Evolutionary conservation across 2,329 filamentous ascomycete genomes (phyloP).

Genomic region (Alternaria sp.): DNA sequence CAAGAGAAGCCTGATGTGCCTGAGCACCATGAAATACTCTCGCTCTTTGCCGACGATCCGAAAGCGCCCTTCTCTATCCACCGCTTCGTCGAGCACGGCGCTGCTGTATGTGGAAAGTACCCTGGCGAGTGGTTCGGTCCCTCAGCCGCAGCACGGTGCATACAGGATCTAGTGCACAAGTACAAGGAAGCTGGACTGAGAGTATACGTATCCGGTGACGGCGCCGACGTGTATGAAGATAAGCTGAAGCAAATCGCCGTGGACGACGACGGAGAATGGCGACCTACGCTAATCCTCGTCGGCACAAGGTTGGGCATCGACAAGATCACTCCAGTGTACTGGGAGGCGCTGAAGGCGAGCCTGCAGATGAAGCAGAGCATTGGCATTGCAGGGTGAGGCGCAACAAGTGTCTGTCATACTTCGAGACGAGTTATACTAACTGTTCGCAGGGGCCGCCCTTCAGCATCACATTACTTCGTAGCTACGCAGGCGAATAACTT

Average conservation of each 20-base stretch:
- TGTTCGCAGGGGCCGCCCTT: constrained; percentile 76
- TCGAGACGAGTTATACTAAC: constrained; percentile 12
- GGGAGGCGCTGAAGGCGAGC: constrained; percentile 85
- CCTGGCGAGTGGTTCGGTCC: constrained; percentile 99
- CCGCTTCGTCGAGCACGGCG: constrained; percentile 88
- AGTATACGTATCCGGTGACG: constrained; percentile 89
- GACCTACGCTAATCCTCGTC: constrained; percentile 86
- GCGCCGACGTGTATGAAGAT: constrained; percentile 92
- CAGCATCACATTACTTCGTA: constrained; percentile 82
- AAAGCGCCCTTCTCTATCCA: constrained; percentile 92
- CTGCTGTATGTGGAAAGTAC: constrained; percentile 86
- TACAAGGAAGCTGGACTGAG: constrained; percentile 68
- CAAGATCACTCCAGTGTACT: constrained; percentile 91
- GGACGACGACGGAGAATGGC: constrained; percentile 69
- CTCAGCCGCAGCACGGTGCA: constrained; percentile 92
- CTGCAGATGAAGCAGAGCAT: constrained; percentile 91
- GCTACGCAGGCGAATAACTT: constrained; percentile 76
- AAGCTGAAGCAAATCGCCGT: constrained; percentile 80
- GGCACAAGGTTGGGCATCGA: constrained; percentile 91
- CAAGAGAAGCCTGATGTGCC: constrained; percentile 55
- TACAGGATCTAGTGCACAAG: constrained; percentile 78
- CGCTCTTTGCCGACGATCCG: constrained; percentile 85
- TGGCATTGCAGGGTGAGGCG: constrained; percentile 84
- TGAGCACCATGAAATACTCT: constrained; percentile 74
- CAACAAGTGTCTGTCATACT: not conserved